Base-by-base conservation (phyloP, 1,139 yeast species). In the Saccharomyces pastorianus region DNA sequence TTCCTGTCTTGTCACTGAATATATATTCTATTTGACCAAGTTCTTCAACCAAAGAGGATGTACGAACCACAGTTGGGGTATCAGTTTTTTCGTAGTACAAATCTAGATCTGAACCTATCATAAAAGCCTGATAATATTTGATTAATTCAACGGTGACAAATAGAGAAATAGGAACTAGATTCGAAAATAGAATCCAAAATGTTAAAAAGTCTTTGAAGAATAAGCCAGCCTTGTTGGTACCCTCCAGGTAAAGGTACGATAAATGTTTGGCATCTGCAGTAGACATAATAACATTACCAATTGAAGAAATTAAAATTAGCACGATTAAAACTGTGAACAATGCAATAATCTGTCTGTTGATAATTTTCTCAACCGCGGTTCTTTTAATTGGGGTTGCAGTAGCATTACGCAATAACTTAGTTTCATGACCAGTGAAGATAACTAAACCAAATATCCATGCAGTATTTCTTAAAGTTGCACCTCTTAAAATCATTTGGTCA, bases 371-470 rank as follows among this genome's bases (percentile, higher is more conserved):
- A 13, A 95, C 98, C 28, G 96, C 96, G 1, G 99, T 95, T 65
- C 96, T 80, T 68, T 95, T 95, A 64, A 95, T 95, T 4, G 99
- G 99, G 1, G 99, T 85, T 2, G 99, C 97, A 1, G 98, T 91
- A 13, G 99, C 99, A 73, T 95, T 95, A 67, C 99, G 82, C 99
- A 95, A 91, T 61, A 95, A 78, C 67, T 95, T 95, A 0, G 99
- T 93, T 72, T 95, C 99, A 69, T 95, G 99, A 29, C 99, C 99
- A 0, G 99, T 95, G 68, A 93, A 95, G 1, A 93, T 82, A 2
- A 88, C 97, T 49, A 90, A 78, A 31, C 99, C 99, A 64, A 89
- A 90, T 49, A 95, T 82, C 97, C 97, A 95, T 51, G 85, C 89
- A 0, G 99, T 95, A 65, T 95, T 95, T 71, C 97, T 80, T 60